Conservation (phyloP, 345 rosid species). For the Clausena lansium region DNA sequence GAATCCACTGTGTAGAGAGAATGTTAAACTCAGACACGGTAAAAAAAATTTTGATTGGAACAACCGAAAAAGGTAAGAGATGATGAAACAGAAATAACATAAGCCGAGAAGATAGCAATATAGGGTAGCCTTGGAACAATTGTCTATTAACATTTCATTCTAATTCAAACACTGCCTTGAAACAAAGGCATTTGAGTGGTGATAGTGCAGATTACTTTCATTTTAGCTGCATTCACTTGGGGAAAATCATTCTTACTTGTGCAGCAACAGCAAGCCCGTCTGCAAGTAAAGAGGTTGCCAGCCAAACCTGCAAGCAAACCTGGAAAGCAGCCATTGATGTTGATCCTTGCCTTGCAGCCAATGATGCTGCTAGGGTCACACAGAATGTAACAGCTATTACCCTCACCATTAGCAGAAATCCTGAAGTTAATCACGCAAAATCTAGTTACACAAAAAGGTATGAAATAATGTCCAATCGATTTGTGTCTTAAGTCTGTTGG, state of each 20-base stretch:
- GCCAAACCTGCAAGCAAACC: constrained; percentile 73
- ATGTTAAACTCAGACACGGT: background rate
- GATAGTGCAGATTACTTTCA: background rate
- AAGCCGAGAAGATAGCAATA: background rate
- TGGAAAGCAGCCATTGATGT: constrained; percentile 76
- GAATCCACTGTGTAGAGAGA: too few relatives aligned
- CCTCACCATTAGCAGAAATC: constrained; percentile 50
- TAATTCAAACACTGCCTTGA: background rate
- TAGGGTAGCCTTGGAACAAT: background rate
- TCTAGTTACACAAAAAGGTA: background rate
- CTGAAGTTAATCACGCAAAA: constrained; percentile 23
- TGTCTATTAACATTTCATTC: background rate
- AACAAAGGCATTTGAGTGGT: background rate
- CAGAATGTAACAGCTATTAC: constrained; percentile 59
- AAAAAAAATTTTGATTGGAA: background rate
- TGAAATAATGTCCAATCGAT: background rate
- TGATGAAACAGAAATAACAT: background rate
- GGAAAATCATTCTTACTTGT: constrained; percentile 41
- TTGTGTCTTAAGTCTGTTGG: background rate
- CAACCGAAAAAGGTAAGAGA: background rate
- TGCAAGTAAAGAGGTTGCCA: constrained; percentile 69
- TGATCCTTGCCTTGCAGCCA: constrained; percentile 59
- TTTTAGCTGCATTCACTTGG: background rate
- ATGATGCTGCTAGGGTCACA: constrained; percentile 63
- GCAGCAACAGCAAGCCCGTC: constrained; percentile 75